Percentiles rank a stretch among this genome's conserved stretches.
These are phyloP conservation scores for Oryza rufipogon DNA, from an alignment of 176 grass and related monocot species.

Conservation along the genomic window DNA sequence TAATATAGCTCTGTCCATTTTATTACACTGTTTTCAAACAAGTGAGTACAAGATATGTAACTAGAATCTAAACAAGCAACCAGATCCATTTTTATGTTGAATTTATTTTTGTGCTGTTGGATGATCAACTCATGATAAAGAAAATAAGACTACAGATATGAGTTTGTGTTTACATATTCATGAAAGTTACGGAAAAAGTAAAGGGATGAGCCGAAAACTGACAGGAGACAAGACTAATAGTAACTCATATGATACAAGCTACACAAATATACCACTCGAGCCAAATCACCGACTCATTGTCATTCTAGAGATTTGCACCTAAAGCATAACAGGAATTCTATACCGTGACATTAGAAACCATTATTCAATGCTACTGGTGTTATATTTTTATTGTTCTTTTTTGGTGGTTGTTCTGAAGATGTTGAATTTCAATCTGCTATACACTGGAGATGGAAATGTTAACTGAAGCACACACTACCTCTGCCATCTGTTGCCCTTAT, in stretches of 20 bases:
- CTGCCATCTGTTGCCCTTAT: background rate
- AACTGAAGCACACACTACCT: conserved; percentile 7
- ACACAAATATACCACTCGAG: background rate
- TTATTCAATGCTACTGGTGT: background rate
- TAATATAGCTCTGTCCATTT: background rate
- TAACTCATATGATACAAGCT: background rate
- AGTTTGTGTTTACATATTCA: background rate
- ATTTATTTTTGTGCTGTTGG: background rate
- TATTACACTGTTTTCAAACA: conserved; percentile 1
- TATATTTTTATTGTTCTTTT: background rate
- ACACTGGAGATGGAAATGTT: background rate
- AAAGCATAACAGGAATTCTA: background rate
- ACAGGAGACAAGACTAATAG: background rate
- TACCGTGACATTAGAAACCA: background rate
- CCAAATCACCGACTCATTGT: background rate
- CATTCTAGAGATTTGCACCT: conserved; percentile 1
- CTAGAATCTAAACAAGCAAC: background rate
- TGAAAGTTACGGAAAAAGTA: background rate
- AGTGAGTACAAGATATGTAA: background rate
- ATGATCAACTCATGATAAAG: background rate
- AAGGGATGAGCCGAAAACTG: background rate
- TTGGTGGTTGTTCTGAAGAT: background rate
- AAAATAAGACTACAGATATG: background rate
- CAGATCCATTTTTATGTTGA: background rate
- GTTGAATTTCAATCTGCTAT: background rate